Evolutionary conservation across 192 early-diverging fungal genomes (phyloP), one percentile per base, ranked within the genome.

Genomic region (Bifiguratus adelaidae): DNA sequence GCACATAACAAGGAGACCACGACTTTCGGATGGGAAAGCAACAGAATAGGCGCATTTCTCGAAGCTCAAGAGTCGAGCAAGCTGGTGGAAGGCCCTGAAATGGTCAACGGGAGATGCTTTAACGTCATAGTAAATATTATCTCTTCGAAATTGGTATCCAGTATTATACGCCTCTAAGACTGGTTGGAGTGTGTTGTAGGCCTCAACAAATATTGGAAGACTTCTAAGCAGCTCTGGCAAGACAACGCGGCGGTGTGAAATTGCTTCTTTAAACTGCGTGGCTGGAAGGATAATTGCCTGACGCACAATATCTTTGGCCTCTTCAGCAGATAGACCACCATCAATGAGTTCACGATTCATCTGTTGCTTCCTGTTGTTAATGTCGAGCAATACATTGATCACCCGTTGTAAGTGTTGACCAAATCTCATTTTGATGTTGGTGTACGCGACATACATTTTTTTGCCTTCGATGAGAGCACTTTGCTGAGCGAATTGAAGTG

Each of bases 1-100:
- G 44, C 44, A 45, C 28, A 26, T 45, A 45, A 6, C 22, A 25
- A 3, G 44, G 44, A 6, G 19, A 23, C 44, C 44, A 45, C 4
- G 18, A 3, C 3, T 5, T 45, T 4, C 24, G 19, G 7, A 45
- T 4, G 4, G 44, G 44, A 26, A 45, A 45, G 44, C 19, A 26
- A 25, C 4, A 8, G 18, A 27, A 27, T 5, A 15, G 24, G 24
- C 6, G 4, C 6, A 18, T 8, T 13, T 26, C 44, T 26, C 11
- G 22, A n/a, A n/a, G 19, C 3, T n/a, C 4, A 27, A 20, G 3
- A 26, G 24, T 18, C 24, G 4, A 11, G 7, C 16, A 15, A 45
- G n/a, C 22, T 9, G 8, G 24, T 45, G 28, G 28, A 26, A 45
- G 7, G 44, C 44, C 7, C 15, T 15, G 7, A 45, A 6, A 4